A percentile compares a stretch with the other conserved stretches of the same genome.
Conservation (phyloP, 495 filamentous ascomycete species). For the Penicillium paxilli region DNA sequence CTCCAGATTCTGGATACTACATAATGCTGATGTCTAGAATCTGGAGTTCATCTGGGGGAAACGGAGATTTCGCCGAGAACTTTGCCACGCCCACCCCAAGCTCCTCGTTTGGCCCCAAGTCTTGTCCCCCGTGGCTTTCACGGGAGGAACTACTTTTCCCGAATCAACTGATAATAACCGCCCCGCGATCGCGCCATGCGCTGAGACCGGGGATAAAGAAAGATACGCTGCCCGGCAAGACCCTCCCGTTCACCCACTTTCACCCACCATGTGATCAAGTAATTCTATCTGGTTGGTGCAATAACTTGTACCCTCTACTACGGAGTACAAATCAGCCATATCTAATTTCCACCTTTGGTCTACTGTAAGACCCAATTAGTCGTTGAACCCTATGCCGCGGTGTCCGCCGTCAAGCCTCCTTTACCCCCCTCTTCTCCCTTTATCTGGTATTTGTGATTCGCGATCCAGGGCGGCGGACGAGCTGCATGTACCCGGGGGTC, state of each 20-base stretch:
- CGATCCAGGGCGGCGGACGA: slow-evolving; percentile 10
- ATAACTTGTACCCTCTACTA: too few relatives aligned
- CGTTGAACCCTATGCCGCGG: background rate
- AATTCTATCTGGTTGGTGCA: slow-evolving; percentile 19
- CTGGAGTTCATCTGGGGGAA: background rate
- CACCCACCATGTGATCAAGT: slow-evolving; percentile 16
- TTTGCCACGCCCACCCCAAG: background rate
- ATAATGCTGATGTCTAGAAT: background rate
- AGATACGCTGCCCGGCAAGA: slow-evolving; percentile 29
- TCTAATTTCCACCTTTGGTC: background rate
- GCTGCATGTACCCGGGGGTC: slow-evolving; percentile 15
- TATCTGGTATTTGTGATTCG: background rate
- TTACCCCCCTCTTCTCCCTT: background rate
- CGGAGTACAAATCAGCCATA: too few relatives aligned
- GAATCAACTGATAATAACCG: background rate
- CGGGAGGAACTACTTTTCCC: background rate
- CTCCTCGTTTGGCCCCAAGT: background rate
- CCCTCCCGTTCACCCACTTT: slow-evolving; percentile 1
- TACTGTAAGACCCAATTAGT: background rate
- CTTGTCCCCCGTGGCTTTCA: too few relatives aligned
- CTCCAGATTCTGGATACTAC: background rate
- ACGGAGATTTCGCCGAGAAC: background rate
- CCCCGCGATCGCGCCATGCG: background rate
- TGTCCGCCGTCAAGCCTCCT: background rate
- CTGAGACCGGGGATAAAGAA: slow-evolving; percentile 25